phyloP scores from a whole-genome alignment of 2,329 filamentous ascomycete genomes.

The Xylaria polymorpha region DNA sequence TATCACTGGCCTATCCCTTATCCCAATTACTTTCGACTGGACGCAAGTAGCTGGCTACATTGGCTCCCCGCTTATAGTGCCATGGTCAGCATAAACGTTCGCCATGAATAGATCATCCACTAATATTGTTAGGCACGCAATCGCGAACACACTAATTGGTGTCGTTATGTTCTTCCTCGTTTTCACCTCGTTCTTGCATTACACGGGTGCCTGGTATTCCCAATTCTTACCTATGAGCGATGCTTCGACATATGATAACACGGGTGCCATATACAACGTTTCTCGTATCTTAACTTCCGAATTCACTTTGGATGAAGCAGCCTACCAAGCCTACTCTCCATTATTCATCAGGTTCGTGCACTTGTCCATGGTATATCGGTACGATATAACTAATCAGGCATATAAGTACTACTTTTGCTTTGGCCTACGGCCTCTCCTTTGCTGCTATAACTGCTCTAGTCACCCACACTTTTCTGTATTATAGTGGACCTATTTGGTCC shows the following conservation, averaged over 20 bases:
- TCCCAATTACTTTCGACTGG: conserved; percentile 83
- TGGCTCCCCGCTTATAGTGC: conserved; percentile 74
- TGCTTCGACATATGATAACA: conserved; percentile 78
- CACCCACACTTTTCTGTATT: conserved; percentile 74
- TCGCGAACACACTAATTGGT: conserved; percentile 77
- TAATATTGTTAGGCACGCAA: conserved; percentile 68
- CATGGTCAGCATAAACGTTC: conserved; percentile 60
- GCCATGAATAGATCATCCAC: not conserved
- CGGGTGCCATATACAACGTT: conserved; percentile 72
- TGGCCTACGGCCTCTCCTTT: conserved; percentile 78
- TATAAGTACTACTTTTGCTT: conserved; percentile 73
- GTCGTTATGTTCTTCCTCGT: conserved; percentile 74
- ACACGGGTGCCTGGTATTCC: conserved; percentile 72
- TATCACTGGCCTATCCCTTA: conserved; percentile 71
- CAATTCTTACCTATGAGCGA: conserved; percentile 76
- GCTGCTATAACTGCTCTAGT: conserved; percentile 76
- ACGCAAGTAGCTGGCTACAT: conserved; percentile 76
- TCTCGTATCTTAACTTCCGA: conserved; percentile 69
- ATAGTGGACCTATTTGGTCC: conserved; percentile 73
- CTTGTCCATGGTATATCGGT: not conserved
- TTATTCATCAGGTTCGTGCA: conserved; percentile 67
- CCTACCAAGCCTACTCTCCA: conserved; percentile 75
- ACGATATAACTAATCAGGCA: conserved; percentile 16
- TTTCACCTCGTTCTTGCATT: conserved; percentile 71
- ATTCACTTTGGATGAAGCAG: conserved; percentile 70